Base-by-base conservation (phyloP, 106 monocot species). In the Platanthera guangdongensis region DNA sequence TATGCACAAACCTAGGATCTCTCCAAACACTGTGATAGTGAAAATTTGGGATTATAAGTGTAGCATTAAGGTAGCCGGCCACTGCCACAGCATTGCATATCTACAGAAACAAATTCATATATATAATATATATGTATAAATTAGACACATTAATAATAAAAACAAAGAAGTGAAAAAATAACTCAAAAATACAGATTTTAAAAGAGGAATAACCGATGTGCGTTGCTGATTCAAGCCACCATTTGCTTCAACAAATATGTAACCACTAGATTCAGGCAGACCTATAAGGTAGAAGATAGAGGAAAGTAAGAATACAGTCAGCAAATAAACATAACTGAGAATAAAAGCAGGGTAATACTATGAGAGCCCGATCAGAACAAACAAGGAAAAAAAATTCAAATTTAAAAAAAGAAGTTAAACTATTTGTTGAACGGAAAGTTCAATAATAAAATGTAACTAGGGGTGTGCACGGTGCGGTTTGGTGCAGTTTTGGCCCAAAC, bases 51-150 rank as follows among this genome's bases (percentile, higher is more conserved):
- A 99, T 88, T 10, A 99, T 75, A 75, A 99, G 92, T 47, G 97
- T 99, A 19, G 97, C 97, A 88, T 99, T 99, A 54, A 99, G 80
- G 84, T 91, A 94, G 25, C 94, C 94, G 18, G 94, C 97, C 52
- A 99, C 90, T 25, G 97, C 97, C 69, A 99, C 97, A 46, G 97
- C 97, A 90, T 99, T 99, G 86, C 97, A 99, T 85, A 99, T 99
- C 97, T 94, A 73, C 21, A 82, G 47, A 87, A 84, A 63, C 1
- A 25, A 53, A 76, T 69, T 28, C 32, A 65, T 32, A 25, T 0
- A 65, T 32, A 30, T 11, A 65, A 65, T 65, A 9, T 32, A 11
- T 65, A 39, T 39, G 39, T 39, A 39, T 39, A 39, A 70, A 76
- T 30, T 52, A 52, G 25, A n/a, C 51, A n/a, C 51, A 30, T 65